Evolutionary conservation across 2,329 filamentous ascomycete species (phyloP), one percentile per base, ranked within the genome.

Genomic region (Colletotrichum tropicale): DNA sequence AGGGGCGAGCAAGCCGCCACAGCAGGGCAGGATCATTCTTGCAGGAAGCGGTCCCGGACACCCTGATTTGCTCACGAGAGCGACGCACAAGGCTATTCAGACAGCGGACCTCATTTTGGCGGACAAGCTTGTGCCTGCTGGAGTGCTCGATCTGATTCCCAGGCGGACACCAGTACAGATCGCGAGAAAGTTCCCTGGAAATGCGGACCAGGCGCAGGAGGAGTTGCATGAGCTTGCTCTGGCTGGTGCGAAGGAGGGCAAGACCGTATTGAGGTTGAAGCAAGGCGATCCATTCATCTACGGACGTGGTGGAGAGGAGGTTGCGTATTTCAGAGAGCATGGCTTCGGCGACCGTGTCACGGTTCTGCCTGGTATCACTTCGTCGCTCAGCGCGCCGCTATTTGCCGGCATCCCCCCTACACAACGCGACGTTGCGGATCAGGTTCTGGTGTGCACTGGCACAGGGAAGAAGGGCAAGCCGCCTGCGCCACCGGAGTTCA

Each of bases 271-370:
- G 38, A 91, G 97, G 5, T 88, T 99, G 60, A 99, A 99, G 86
- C 97, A 99, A 83, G 97, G 97, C 61, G 97, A 99, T 81, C 97
- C 97, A 0, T 99, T 98, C 85, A 91, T 99, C 52, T 99, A 98
- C 84, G 97, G 97, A 52, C 93, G 97, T 52, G 97, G 97, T 71
- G 97, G 95, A 38, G 97, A 99, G 83, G 97, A 99, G 84, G 95
- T 95, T 52, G 91, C 92, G 34, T 98, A 94, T 83, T 98, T 99
- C 88, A 88, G 92, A 3, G 86, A 87, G 5, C 89, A 94, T 64
- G 95, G 96, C 3, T 93, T 93, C 74, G 89, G 89, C 7, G 91
- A 93, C 13, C 86, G 83, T 12, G 88, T 93, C 2, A 81, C 91
- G 0, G 96, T 99, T 1, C 87, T 99, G 3, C 97, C 97, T 0